Base-by-base conservation (phyloP, 768 basidiomycete genomes). In the Mycena galopus region DNA sequence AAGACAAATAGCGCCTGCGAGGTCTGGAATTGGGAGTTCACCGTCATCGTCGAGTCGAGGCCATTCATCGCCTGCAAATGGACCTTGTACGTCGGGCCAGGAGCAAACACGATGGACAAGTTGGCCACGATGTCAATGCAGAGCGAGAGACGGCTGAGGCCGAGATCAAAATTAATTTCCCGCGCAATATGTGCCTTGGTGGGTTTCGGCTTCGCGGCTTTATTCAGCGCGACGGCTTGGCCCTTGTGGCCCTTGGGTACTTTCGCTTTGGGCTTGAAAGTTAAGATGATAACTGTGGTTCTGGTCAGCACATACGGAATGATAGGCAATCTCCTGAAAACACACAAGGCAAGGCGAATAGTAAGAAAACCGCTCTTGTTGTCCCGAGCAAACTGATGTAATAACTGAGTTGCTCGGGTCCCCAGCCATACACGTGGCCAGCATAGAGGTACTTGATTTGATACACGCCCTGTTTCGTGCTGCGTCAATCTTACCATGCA, bases 361-460 rank as follows among this genome's bases (percentile, higher is more conserved):
- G 82, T 5, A 94, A 82, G 73, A 90, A 86, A 9, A 89, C 60
- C 3, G 92, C 93, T 12, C 93, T 87, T 17, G 87, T 78, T 35
- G 84, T 87, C 12, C 92, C 90, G 77, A 92, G 84, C 73, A 89
- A 86, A 1, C 92, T 91, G 58, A 95, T 92, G 72, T 93, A 95
- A 78, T 93, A 93, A 74, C 92, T 90, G 73, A 95, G 81, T 79
- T 91, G 87, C 76, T 91, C 92, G n/a, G 92, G 89, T 39, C 86
- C 87, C 94, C 94, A 95, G 56, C 85, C 85, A 74, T 93, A 95
- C 11, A 89, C 82, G 76, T 94, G 93, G 63, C 86, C 89, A 3
- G 93, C 93, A 77, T 95, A 96, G 30, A 95, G 83, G 79, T 95
- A 95, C 78, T 95, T 96, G 79, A 95, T 83, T 77, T 93, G 92